These are phyloP conservation scores for Prunus yedoensis DNA, from an alignment of 331 rosid genomes.

Conservation along the genomic window DNA sequence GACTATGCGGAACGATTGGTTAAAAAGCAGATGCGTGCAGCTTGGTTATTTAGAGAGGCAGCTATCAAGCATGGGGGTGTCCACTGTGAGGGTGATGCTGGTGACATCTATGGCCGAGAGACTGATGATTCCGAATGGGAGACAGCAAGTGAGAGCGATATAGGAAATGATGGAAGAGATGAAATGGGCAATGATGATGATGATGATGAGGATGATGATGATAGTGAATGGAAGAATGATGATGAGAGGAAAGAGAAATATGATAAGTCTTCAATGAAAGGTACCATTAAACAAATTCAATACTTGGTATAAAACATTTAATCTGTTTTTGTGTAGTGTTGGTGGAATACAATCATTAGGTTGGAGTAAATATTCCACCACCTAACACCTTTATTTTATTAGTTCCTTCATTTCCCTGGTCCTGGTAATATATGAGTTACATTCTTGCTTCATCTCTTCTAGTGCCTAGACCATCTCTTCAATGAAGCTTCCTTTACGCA, in stretches of 20 bases:
- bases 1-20: slow-evolving; percentile 96
- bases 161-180: slow-evolving; percentile 88
- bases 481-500: background rate
- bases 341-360: background rate
- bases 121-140: slow-evolving; percentile 99
- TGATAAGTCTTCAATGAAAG: slow-evolving; percentile 71
- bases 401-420: background rate
- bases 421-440: background rate
- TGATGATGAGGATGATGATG: slow-evolving; percentile 46
- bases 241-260: slow-evolving; percentile 70
- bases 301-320: background rate
- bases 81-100: slow-evolving; percentile 82
- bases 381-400: background rate
- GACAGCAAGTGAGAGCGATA: slow-evolving; percentile 98
- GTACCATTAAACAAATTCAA: slow-evolving; percentile 31
- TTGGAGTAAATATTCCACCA: background rate
- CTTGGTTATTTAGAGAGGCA: slow-evolving; percentile 98
- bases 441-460: background rate
- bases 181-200: slow-evolving; percentile 69
- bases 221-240: slow-evolving; percentile 75
- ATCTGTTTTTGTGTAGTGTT: background rate
- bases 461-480: background rate
- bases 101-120: slow-evolving; percentile 75
- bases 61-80: slow-evolving; percentile 90
- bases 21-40: slow-evolving; percentile 96